Base-by-base conservation (phyloP, 805 yeast genomes). In the Cyberlindnera galapagoensis region DNA sequence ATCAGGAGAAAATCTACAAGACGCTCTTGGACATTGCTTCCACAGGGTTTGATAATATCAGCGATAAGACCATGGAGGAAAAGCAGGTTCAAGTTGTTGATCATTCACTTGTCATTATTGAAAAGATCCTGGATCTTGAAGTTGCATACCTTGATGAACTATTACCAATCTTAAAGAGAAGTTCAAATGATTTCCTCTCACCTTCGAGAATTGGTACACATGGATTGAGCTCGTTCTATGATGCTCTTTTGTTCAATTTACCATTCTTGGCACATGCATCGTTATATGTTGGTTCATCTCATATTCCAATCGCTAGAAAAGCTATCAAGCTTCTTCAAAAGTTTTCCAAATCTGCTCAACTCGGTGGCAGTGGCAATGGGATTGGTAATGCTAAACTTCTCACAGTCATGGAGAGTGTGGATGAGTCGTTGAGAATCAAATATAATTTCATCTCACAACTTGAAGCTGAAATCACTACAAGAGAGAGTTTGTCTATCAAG, bases 401-500 rank as follows among this genome's bases (percentile, higher is more conserved):
- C 28, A 76, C 85, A 0, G 67, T 83, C 23, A 67, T 82, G 33
- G 81, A 79, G 46, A 79, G 87, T 11, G 73, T 82, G 20, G 84
- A 84, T 43, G 96, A 88, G 44, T 75, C 94, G 0, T 61, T 69
- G 2, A 68, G 88, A 42, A 81, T 90, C 23, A 73, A 81, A 38
- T 73, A 71, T 44, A 75, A 86, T 0, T 76, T 87, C 38, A 75
- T 84, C 25, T 71, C 74, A 24, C 94, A 85, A 47, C 46, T 80
- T 15, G 78, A 71, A 26, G 46, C 73, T 6, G 62, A 63, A 7
- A 62, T 68, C 24, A 55, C 57, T 1, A 43, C 49, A n/a, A 54
- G 60, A 7, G 57, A 62, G 6, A 58, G 60, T 12, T 53, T 77
- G 21, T 60, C 57, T 5, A 49, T 75, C 10, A 85, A 86, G 47